A percentile compares a stretch with the other conserved stretches of the same genome.
Evolutionary conservation across 495 filamentous ascomycete species (phyloP).

Genomic region (Achaetomiella virescens): DNA sequence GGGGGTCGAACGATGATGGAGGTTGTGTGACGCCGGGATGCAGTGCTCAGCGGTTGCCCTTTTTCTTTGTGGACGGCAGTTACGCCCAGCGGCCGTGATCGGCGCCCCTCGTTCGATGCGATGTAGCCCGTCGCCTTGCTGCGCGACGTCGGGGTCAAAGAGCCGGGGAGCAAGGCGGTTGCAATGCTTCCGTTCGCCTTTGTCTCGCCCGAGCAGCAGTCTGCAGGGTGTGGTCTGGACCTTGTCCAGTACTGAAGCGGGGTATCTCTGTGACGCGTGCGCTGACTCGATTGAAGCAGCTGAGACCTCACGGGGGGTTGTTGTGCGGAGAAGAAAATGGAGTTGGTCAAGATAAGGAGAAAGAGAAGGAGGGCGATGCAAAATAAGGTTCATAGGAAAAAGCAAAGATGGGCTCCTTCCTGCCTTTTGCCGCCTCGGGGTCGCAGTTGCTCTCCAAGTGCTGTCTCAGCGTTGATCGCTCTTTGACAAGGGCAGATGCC

Average conservation of each 20-base stretch:
- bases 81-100: slow-evolving; percentile 8
- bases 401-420: neutral
- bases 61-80: slow-evolving; percentile 12
- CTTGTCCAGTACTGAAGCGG: slow-evolving; percentile 6
- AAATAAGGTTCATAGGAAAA: neutral
- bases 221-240: slow-evolving; percentile 5
- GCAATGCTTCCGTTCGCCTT: neutral
- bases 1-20: slow-evolving; percentile 25
- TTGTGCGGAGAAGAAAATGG: neutral
- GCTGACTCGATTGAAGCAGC: slow-evolving; percentile 14
- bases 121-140: neutral
- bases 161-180: neutral
- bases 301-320: neutral
- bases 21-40: neutral
- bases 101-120: slow-evolving; percentile 20
- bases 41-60: neutral
- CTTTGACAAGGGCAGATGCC: slow-evolving; percentile 5
- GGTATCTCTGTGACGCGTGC: slow-evolving; percentile 5
- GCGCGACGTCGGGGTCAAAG: neutral
- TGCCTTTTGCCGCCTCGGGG: neutral
- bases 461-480: slow-evolving; percentile 13
- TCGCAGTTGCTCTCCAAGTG: neutral
- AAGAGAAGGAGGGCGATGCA: neutral
- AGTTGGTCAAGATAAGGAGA: neutral
- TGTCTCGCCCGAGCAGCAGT: neutral